phyloP scores from a whole-genome alignment of 495 filamentous ascomycete genomes.

The Barbatosphaeria neglecta region DNA sequence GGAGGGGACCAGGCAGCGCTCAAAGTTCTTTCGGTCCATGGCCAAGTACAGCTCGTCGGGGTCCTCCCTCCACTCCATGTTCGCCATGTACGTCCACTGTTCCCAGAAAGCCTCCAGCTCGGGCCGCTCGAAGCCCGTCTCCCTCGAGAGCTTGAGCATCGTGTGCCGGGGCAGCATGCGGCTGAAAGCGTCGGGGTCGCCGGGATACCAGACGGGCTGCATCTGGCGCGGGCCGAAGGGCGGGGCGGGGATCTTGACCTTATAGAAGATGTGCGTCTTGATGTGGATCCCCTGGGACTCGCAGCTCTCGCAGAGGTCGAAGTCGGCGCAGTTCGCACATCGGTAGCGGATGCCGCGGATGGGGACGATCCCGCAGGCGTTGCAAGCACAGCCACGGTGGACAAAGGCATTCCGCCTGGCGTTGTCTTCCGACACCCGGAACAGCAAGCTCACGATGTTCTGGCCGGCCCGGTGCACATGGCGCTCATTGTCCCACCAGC shows the following conservation, averaged over 20 bases:
- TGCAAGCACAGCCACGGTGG: conserved; percentile 88
- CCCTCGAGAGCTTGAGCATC: conserved; percentile 51
- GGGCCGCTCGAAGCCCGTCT: conserved; percentile 66
- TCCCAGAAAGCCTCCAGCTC: conserved; percentile 92
- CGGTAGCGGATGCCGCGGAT: conserved; percentile 87
- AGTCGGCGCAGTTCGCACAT: conserved; percentile 86
- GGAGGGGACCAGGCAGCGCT: conserved; percentile 76
- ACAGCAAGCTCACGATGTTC: conserved; percentile 61
- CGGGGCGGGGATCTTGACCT: conserved; percentile 45
- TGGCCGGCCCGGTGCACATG: conserved; percentile 49
- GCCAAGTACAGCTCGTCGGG: conserved; percentile 65
- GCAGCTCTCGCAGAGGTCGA: conserved; percentile 81
- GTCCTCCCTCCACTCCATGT: conserved; percentile 72
- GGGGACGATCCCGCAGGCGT: conserved; percentile 70
- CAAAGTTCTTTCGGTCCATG: conserved; percentile 84
- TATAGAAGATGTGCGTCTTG: conserved; percentile 94
- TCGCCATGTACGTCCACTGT: conserved; percentile 87
- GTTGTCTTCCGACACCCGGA: conserved; percentile 74
- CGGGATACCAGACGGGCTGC: conserved; percentile 80
- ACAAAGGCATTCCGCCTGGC: conserved; percentile 75
- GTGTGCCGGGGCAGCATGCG: conserved; percentile 52
- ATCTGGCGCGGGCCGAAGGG: conserved; percentile 43
- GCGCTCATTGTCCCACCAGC: conserved; percentile 36
- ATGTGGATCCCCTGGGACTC: conserved; percentile 74
- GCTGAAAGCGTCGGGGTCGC: conserved; percentile 55